Base-by-base conservation (phyloP, 768 basidiomycete species). In the Suillus clintonianus region DNA sequence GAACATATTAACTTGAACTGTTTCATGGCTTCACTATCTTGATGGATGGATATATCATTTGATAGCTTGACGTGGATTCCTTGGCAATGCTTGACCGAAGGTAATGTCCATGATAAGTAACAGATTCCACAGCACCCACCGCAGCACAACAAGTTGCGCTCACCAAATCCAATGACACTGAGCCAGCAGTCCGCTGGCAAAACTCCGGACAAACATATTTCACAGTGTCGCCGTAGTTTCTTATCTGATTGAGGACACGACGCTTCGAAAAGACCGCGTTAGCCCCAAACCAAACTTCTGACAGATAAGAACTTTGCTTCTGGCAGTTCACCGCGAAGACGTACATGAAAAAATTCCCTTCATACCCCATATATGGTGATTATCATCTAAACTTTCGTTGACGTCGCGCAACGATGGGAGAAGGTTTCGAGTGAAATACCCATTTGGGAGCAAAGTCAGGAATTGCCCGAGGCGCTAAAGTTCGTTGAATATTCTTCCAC, bases 341-440 rank as follows among this genome's bases (percentile, higher is more conserved):
- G 59, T 59, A 62, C 37, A 42, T 61, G 34, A 37, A n/a, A 60
- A 59, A 59, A 63, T 59, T 61, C 65, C 62, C 39, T 51, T 64
- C 51, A 36, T 64, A 55, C 41, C 59, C 65, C 51, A 64, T 24
- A 67, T 71, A 58, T 65, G 64, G 11, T 43, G 8, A 41, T 60
- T 64, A 65, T 45, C 45, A 51, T 24, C 30, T 43, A 24, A 56
- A 72, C 71, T 65, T 74, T 74, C 71, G 57, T 67, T 72, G 71
- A 72, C 73, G 53, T 64, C 61, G 47, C 54, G 60, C 60, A 61
- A 51, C 41, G 54, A 62, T 57, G n/a, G 55, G 39, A 62, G n/a
- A 64, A 61, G 63, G 60, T 62, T 55, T 61, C 63, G 61, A 63
- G 36, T 45, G 43, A 34, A 24, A 47, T 22, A 34, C 42, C 58